A percentile compares a stretch with the other conserved stretches of the same genome.
Conservation (phyloP, 768 basidiomycete genomes). For the Sporobolomyces pararoseus region DNA sequence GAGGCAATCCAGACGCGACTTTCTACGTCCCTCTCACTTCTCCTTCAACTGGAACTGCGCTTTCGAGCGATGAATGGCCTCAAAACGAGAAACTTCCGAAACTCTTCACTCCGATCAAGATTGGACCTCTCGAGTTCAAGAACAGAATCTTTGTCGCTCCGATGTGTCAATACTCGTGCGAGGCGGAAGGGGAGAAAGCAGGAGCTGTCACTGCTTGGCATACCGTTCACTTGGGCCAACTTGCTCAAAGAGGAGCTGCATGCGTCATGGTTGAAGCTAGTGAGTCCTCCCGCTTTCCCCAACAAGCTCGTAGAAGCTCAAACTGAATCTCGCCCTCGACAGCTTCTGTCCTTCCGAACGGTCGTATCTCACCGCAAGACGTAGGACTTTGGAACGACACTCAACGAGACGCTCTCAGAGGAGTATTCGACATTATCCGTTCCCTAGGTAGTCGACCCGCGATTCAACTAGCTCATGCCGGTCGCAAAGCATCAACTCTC, state of each 20-base stretch:
- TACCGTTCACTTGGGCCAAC: conserved; percentile 64
- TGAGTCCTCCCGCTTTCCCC: conserved; percentile 45
- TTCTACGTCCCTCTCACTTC: conserved; percentile 18
- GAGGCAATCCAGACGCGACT: background rate
- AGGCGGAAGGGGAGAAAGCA: conserved; percentile 56
- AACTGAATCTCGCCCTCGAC: no score
- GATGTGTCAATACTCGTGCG: conserved; percentile 78
- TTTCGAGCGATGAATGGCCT: conserved; percentile 25
- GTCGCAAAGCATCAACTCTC: conserved; percentile 69
- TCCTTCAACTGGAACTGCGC: conserved; percentile 19
- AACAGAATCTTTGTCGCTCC: conserved; percentile 60
- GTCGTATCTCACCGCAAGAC: conserved; percentile 51
- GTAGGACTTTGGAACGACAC: conserved; percentile 71
- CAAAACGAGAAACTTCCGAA: conserved; percentile 58
- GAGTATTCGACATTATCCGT: conserved; percentile 70
- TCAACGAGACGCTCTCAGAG: conserved; percentile 59
- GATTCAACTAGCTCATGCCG: conserved; percentile 75
- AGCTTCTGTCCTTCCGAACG: conserved; percentile 42
- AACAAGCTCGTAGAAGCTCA: no score
- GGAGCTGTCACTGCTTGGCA: conserved; percentile 74
- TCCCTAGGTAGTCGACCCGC: conserved; percentile 67
- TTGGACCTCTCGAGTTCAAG: conserved; percentile 64
- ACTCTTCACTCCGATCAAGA: conserved; percentile 64
- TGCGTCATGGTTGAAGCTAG: conserved; percentile 72
- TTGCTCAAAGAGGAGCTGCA: conserved; percentile 68